A percentile compares a stretch with the other conserved stretches of the same genome.
phyloP scores from a whole-genome alignment of 2,329 filamentous ascomycete genomes.

The Helotiales sp. region DNA sequence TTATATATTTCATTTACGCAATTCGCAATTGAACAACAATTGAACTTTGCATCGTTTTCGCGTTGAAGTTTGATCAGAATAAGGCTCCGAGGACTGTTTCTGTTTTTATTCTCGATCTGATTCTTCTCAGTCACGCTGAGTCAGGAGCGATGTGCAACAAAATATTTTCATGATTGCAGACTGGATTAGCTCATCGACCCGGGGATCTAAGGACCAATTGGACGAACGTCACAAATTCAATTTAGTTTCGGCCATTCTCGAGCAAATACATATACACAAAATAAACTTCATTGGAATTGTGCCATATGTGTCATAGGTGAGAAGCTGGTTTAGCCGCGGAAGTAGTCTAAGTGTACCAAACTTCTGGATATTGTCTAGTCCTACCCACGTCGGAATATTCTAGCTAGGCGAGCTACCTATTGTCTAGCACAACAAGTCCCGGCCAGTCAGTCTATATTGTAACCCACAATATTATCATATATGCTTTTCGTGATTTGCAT shows the following conservation, averaged over 20 bases:
- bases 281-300: too few relatives aligned
- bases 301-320: not conserved
- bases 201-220: not conserved
- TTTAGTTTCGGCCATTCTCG: too few relatives aligned
- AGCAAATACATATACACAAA: too few relatives aligned
- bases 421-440: not conserved
- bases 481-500: not conserved
- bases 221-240: not conserved
- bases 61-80: not conserved
- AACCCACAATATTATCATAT: not conserved
- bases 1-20: slow-evolving; percentile 26
- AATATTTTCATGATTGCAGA: not conserved
- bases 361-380: not conserved
- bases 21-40: not conserved
- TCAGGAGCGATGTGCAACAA: slow-evolving; percentile 10
- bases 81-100: too few relatives aligned
- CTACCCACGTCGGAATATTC: not conserved
- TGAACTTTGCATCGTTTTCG: not conserved
- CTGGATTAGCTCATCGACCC: slow-evolving; percentile 4
- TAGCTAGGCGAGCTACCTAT: not conserved
- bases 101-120: not conserved
- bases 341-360: not conserved
- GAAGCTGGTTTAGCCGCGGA: not conserved
- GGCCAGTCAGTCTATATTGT: not conserved
- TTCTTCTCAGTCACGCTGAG: not conserved